These are phyloP conservation scores for Colletotrichum orchidophilum DNA, from an alignment of 2,329 filamentous ascomycete genomes.

Conservation along the genomic window DNA sequence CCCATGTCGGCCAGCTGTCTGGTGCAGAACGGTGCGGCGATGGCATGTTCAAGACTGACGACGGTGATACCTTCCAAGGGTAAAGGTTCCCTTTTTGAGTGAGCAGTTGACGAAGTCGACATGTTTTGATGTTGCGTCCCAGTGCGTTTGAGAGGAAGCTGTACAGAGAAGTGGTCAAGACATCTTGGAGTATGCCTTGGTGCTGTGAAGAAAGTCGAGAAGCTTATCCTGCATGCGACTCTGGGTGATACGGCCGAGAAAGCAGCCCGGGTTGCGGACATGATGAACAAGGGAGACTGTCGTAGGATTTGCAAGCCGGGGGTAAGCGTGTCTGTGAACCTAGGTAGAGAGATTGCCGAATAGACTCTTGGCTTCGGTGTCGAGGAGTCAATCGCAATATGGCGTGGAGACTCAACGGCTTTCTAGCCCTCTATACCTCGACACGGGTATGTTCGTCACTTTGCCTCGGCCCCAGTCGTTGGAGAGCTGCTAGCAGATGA, in stretches of 20 bases:
- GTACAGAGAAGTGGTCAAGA: background rate
- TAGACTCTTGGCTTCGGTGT: background rate
- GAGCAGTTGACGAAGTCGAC: background rate
- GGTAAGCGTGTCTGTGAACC: background rate
- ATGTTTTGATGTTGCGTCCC: background rate
- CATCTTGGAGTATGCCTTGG: background rate
- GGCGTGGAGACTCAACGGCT: background rate
- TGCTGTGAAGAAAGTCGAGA: background rate
- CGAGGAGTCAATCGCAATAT: background rate
- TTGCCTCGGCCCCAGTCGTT: background rate
- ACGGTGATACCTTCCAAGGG: conserved; percentile 56
- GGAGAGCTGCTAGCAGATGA: background rate
- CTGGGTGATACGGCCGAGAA: background rate
- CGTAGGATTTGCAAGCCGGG: background rate
- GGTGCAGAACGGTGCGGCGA: conserved; percentile 64
- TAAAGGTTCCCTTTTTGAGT: background rate
- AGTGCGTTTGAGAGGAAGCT: too few relatives aligned
- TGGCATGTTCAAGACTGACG: conserved; percentile 63
- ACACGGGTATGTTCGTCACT: background rate
- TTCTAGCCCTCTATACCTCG: background rate
- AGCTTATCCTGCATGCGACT: background rate
- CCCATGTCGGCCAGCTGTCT: conserved; percentile 63
- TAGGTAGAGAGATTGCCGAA: background rate
- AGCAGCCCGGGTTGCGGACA: background rate
- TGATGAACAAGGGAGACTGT: background rate